Evolutionary conservation across 202 grass and related monocot genomes (phyloP).

Genomic region (Panicum hallii): DNA sequence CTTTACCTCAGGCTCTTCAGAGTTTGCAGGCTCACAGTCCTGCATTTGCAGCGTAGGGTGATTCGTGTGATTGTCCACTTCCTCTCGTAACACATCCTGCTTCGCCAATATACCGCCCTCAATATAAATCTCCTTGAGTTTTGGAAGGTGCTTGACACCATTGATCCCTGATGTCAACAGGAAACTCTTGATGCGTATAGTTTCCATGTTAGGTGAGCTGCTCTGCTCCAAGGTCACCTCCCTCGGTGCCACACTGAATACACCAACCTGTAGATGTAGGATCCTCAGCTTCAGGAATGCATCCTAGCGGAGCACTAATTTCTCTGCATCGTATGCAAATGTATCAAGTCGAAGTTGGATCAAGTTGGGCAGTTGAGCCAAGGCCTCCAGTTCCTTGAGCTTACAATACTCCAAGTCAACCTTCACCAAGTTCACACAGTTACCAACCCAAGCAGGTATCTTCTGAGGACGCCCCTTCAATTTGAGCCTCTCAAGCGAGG

Average conservation of each 20-base stretch:
- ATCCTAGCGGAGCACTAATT: not conserved
- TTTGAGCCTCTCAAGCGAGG: not conserved
- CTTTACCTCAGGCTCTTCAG: not conserved
- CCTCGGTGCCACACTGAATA: not conserved
- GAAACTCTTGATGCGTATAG: rapidly evolving
- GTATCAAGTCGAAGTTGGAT: not conserved
- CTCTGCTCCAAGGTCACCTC: constrained; percentile 7
- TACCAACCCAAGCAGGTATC: constrained; percentile 13
- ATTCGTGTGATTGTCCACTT: not conserved
- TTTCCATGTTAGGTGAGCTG: constrained; percentile 5
- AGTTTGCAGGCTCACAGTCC: too few relatives aligned
- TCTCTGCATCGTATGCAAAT: not conserved
- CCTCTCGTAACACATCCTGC: not conserved
- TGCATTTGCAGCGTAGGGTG: not conserved
- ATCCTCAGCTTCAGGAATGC: constrained; percentile 17
- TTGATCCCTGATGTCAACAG: not conserved
- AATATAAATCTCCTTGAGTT: not conserved
- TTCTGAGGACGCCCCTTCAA: not conserved
- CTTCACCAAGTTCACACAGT: not conserved
- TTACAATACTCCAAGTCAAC: not conserved
- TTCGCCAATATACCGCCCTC: rapidly evolving
- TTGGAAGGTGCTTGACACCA: constrained; percentile 28
- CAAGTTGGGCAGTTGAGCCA: constrained; percentile 7
- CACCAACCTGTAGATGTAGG: not conserved
- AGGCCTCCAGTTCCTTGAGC: not conserved